Evolutionary conservation across 1,284 basidiomycete species (phyloP).

Genomic region (Bjerkandera adusta): DNA sequence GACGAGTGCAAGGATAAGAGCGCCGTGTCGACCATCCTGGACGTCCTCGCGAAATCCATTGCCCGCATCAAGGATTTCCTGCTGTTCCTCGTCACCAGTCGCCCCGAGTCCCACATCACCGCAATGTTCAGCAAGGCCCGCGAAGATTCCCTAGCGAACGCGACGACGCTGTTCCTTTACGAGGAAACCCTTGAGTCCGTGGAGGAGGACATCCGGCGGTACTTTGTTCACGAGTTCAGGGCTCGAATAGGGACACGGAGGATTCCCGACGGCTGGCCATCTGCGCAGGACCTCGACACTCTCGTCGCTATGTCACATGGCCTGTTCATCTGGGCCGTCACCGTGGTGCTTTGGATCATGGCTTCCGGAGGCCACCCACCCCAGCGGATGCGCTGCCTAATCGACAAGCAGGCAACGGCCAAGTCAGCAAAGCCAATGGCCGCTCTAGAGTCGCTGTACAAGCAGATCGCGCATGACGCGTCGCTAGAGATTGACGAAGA

Average conservation of each 20-base stretch:
- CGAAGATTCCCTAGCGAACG: background rate
- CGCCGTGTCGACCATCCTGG: constrained; percentile 17
- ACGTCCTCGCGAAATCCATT: constrained; percentile 9
- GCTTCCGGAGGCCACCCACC: background rate
- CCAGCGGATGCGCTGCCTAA: too few relatives aligned
- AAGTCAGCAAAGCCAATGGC: too few relatives aligned
- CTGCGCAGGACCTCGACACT: background rate
- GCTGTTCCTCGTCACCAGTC: constrained; percentile 25
- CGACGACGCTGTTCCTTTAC: too few relatives aligned
- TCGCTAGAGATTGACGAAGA: background rate
- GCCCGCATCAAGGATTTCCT: background rate
- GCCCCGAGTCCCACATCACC: constrained; percentile 23
- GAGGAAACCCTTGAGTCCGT: background rate
- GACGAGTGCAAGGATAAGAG: constrained; percentile 28
- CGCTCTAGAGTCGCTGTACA: background rate
- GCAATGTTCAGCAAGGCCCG: constrained; percentile 11
- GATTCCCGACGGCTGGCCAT: background rate
- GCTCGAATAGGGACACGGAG: background rate
- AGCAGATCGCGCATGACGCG: background rate
- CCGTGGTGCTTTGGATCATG: background rate
- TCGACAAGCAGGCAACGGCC: background rate
- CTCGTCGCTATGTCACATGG: background rate
- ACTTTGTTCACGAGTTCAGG: background rate
- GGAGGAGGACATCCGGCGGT: background rate
- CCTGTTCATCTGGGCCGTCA: background rate